phyloP scores from a whole-genome alignment of 2,329 filamentous ascomycete species.

The Calonectria pteridis region DNA sequence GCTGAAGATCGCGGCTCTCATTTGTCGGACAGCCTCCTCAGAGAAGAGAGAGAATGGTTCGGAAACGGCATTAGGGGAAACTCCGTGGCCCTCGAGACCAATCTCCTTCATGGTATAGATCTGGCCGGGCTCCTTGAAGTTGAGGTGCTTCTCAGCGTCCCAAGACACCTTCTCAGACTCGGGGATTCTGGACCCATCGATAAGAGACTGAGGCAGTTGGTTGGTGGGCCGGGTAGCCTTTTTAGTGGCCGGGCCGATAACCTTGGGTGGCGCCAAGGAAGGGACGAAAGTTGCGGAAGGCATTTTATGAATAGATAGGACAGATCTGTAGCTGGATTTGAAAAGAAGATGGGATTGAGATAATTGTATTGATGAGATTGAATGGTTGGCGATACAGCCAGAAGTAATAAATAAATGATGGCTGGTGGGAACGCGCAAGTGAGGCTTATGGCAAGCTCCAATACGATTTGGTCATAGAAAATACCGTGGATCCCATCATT shows the following conservation, averaged over 20 bases:
- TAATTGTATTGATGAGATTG: neutral
- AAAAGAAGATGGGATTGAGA: neutral
- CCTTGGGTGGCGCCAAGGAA: constrained; percentile 22
- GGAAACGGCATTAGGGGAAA: constrained; percentile 73
- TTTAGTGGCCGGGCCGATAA: constrained; percentile 45
- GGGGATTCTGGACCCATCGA: constrained; percentile 37
- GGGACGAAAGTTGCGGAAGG: constrained; percentile 7
- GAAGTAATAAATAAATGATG: neutral
- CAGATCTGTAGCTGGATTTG: neutral
- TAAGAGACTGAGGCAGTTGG: constrained; percentile 44
- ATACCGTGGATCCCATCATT: neutral
- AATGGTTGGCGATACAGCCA: neutral
- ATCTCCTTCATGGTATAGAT: constrained; percentile 72
- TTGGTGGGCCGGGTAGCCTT: constrained; percentile 42
- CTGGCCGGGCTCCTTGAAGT: constrained; percentile 61
- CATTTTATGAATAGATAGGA: neutral
- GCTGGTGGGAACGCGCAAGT: neutral
- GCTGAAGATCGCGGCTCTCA: constrained; percentile 72
- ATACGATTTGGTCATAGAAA: neutral
- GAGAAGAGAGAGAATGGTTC: constrained; percentile 75
- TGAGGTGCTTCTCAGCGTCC: constrained; percentile 66
- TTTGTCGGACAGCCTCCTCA: constrained; percentile 69
- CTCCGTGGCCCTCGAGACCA: constrained; percentile 66
- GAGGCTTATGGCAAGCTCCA: neutral
- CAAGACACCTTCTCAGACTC: constrained; percentile 52